These are phyloP conservation scores for Eucalyptus tenuipes DNA, from an alignment of 345 rosid genomes.

Conservation along the genomic window DNA sequence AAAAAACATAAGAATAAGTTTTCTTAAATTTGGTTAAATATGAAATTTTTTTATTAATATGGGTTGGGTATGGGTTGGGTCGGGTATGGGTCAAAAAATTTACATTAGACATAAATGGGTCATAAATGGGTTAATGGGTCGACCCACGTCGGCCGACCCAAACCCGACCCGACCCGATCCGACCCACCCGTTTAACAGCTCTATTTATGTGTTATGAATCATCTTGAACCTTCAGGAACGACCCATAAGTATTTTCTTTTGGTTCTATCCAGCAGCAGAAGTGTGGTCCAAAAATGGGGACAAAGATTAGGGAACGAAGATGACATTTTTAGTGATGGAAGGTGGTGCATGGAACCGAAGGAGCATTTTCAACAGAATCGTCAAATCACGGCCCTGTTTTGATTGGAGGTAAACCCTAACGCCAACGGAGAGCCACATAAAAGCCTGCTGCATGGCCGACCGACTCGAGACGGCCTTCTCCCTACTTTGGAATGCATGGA, in stretches of 20 bases:
- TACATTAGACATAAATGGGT: no score
- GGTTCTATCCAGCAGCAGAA: not conserved
- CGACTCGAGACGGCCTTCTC: not conserved
- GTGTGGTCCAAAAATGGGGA: not conserved
- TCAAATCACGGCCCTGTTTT: not conserved
- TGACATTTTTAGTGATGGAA: not conserved
- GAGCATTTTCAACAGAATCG: not conserved
- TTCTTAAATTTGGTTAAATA: no score
- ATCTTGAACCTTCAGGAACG: not conserved
- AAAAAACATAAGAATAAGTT: no score
- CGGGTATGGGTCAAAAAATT: no score
- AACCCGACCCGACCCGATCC: no score
- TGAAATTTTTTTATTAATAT: no score
- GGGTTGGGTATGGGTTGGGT: no score
- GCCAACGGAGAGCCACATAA: not conserved
- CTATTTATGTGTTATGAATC: no score
- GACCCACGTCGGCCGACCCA: no score
- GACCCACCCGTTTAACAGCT: no score
- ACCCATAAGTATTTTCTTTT: not conserved
- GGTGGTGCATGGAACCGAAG: not conserved
- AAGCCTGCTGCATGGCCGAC: not conserved
- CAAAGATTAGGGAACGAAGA: not conserved
- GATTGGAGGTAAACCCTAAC: not conserved
- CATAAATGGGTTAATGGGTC: no score
- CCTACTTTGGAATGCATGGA: not conserved